Evolutionary conservation across 1,139 yeast genomes (phyloP).

Genomic region (Hanseniaspora uvarum): DNA sequence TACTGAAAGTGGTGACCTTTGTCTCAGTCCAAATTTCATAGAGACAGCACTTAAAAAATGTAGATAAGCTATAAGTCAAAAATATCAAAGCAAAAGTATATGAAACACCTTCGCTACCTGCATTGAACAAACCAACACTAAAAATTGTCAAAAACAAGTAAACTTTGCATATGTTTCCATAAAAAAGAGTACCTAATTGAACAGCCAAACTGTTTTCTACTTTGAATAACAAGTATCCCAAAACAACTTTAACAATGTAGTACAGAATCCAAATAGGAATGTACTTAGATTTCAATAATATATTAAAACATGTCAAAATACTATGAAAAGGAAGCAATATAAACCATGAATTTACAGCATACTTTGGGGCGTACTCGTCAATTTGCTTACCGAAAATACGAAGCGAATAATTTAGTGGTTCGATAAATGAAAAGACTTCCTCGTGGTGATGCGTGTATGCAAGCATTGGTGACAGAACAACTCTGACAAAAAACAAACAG

Average conservation of each 20-base stretch:
- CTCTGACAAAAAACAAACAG: constrained; percentile 10
- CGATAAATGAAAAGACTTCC: constrained; percentile 86
- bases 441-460: constrained; percentile 67
- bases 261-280: constrained; percentile 29
- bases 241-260: constrained; percentile 45
- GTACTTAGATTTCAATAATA: constrained; percentile 6
- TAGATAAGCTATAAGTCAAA: constrained; percentile 43
- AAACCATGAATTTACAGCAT: constrained; percentile 78
- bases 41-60: constrained; percentile 23
- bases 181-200: constrained; percentile 24
- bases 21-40: constrained; percentile 14
- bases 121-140: constrained; percentile 56
- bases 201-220: constrained; percentile 26
- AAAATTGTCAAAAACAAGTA: constrained; percentile 30
- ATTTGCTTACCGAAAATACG: constrained; percentile 87
- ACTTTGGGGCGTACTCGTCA: constrained; percentile 92
- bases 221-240: constrained; percentile 43
- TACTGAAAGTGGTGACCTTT: constrained; percentile 22
- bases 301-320: constrained; percentile 35
- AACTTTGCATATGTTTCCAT: constrained; percentile 35
- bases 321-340: constrained; percentile 49
- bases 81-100: constrained; percentile 74
- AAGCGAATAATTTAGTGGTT: constrained; percentile 68
- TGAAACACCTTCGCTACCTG: constrained; percentile 75
- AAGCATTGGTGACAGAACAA: constrained; percentile 22